These are phyloP conservation scores for Podochytrium sp. DNA, from an alignment of 192 early-diverging fungal genomes.

Conservation along the genomic window DNA sequence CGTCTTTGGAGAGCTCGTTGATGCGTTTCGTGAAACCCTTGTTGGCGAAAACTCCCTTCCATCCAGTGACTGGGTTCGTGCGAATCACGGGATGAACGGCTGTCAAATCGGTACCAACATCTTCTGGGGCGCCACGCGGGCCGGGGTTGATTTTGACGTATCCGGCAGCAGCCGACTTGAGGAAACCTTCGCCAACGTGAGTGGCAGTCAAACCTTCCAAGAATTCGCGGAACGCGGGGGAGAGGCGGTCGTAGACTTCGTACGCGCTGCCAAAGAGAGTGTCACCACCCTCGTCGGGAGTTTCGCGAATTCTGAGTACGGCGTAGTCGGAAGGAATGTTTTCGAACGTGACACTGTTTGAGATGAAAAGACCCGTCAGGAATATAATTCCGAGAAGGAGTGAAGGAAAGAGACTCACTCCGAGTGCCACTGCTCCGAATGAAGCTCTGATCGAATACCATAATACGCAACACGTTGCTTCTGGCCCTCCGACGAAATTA, in stretches of 20 bases:
- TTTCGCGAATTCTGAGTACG: slow-evolving; percentile 4
- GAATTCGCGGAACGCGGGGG: slow-evolving; percentile 54
- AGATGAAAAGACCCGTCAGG: background rate
- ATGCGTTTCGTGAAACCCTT: slow-evolving; percentile 64
- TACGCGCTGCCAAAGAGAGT: slow-evolving; percentile 27
- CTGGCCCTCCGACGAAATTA: slow-evolving; percentile 14
- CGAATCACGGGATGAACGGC: slow-evolving; percentile 53
- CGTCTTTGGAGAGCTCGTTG: slow-evolving; percentile 51
- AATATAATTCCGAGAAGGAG: background rate
- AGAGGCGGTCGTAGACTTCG: slow-evolving; percentile 43
- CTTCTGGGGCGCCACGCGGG: slow-evolving; percentile 24
- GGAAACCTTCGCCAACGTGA: slow-evolving; percentile 44
- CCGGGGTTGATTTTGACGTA: slow-evolving; percentile 2
- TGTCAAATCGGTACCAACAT: slow-evolving; percentile 12
- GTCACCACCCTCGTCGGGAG: slow-evolving; percentile 25
- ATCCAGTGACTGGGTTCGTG: slow-evolving; percentile 73
- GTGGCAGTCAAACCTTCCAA: slow-evolving; percentile 65
- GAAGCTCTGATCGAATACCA: background rate
- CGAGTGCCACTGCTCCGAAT: slow-evolving; percentile 17
- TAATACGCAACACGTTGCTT: background rate
- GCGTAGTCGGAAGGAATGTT: slow-evolving; percentile 23
- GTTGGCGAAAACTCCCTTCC: slow-evolving; percentile 64
- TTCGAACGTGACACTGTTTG: slow-evolving; percentile 32
- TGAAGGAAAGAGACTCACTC: slow-evolving; percentile 9
- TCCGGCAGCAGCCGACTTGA: background rate